Percentiles rank a stretch among this genome's conserved stretches.
Evolutionary conservation across 2,329 filamentous ascomycete species (phyloP).

Genomic region (Ophiocordyceps camponoti-rufipedis): DNA sequence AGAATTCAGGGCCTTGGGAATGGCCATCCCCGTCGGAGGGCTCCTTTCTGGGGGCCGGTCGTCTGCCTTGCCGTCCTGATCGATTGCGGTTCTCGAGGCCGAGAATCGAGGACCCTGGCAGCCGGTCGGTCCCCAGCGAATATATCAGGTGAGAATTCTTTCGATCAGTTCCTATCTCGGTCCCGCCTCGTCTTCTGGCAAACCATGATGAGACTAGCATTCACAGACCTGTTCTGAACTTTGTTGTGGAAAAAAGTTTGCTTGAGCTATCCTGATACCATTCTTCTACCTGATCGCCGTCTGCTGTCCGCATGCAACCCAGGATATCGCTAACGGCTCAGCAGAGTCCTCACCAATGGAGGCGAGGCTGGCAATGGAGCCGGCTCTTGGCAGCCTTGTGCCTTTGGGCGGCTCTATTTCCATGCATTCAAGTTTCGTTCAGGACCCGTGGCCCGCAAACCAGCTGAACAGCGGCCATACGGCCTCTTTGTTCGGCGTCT

Average conservation of each 20-base stretch:
- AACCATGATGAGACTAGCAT: slow-evolving; percentile 13
- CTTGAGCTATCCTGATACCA: slow-evolving; percentile 6
- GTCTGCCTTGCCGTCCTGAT: background rate
- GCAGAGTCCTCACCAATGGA: background rate
- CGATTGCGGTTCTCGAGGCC: background rate
- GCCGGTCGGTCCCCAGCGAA: background rate
- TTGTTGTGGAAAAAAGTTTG: slow-evolving; percentile 11
- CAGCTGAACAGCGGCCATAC: background rate
- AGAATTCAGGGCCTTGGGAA: too few relatives aligned
- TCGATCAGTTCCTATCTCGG: background rate
- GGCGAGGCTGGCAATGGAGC: background rate
- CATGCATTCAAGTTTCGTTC: background rate
- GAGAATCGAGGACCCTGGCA: background rate
- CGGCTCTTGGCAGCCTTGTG: background rate
- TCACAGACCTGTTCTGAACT: slow-evolving; percentile 17
- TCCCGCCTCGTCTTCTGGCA: background rate
- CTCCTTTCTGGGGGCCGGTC: background rate
- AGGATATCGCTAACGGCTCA: background rate
- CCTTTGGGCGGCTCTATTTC: background rate
- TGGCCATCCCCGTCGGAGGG: too few relatives aligned
- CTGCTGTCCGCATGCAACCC: background rate
- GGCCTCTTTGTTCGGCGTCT: background rate
- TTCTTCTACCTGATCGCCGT: background rate
- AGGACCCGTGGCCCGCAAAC: background rate
- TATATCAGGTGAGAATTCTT: background rate